Percentiles rank a stretch among this genome's conserved stretches.
phyloP scores from a whole-genome alignment of 352 stramenopile species.

The Peronosclerospora sorghi region DNA sequence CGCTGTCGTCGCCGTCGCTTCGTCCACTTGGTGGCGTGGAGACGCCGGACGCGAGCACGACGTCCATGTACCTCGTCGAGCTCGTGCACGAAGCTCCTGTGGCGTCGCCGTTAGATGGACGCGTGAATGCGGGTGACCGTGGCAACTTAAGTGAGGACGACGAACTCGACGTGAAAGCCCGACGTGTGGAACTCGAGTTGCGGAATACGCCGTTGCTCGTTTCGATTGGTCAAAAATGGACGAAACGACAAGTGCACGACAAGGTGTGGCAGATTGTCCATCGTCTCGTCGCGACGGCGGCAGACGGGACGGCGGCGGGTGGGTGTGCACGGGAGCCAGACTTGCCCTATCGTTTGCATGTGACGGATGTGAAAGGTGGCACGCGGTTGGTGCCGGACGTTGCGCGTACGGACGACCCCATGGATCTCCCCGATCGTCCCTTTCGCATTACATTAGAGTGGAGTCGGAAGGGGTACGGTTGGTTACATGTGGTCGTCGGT shows the following conservation, averaged over 20 bases:
- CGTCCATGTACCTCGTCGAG: conserved; percentile 58
- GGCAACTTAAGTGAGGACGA: conserved; percentile 25
- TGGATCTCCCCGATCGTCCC: conserved; percentile 31
- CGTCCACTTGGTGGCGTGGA: conserved; percentile 21
- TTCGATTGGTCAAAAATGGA: conserved; percentile 45
- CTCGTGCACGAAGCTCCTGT: conserved; percentile 57
- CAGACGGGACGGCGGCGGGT: conserved; percentile 15
- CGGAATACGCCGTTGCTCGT: conserved; percentile 69
- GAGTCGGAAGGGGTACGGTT: conserved; percentile 53
- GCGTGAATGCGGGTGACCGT: conserved; percentile 15
- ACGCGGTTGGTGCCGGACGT: conserved; percentile 37
- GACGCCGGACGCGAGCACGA: conserved; percentile 12
- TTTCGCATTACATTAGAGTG: conserved; percentile 75
- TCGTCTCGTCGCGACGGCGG: conserved; percentile 44
- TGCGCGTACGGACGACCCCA: conserved; percentile 31
- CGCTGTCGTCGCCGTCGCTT: conserved; percentile 55
- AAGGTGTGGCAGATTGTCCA: conserved; percentile 74
- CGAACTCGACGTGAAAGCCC: conserved; percentile 37
- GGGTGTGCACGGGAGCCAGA: conserved; percentile 23
- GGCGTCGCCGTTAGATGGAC: conserved; percentile 40
- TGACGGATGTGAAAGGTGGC: conserved; percentile 39
- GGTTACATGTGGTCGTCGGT: too few species aligned
- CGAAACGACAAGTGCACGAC: conserved; percentile 61
- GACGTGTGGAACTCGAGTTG: conserved; percentile 61
- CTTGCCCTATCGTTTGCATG: conserved; percentile 58